Conservation (phyloP, 805 yeast species). For the Sugiyamaella lignohabitans region DNA sequence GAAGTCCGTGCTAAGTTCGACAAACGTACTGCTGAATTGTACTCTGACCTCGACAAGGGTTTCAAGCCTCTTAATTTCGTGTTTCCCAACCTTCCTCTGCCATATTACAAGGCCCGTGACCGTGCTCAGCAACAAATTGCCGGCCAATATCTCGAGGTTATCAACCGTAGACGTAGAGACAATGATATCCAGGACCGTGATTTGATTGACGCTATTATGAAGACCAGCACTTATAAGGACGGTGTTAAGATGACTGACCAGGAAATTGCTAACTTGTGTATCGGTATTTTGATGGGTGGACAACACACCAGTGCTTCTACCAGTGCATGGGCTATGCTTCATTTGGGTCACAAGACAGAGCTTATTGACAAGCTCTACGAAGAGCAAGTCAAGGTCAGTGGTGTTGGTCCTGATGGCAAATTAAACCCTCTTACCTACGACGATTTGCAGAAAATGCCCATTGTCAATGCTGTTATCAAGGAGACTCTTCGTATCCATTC, state of each 20-base stretch:
- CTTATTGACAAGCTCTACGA: slow-evolving; percentile 73
- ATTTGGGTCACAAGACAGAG: slow-evolving; percentile 80
- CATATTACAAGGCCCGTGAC: slow-evolving; percentile 79
- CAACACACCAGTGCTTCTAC: slow-evolving; percentile 98
- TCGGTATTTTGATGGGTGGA: slow-evolving; percentile 98
- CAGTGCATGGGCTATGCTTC: slow-evolving; percentile 89
- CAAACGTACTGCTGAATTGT: slow-evolving; percentile 75
- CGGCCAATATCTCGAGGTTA: slow-evolving; percentile 71
- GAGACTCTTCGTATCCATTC: slow-evolving; percentile 94
- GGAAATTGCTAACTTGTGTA: slow-evolving; percentile 87
- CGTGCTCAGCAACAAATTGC: slow-evolving; percentile 79
- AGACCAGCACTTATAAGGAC: slow-evolving; percentile 79
- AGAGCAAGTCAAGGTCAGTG: slow-evolving; percentile 63
- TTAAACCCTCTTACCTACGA: slow-evolving; percentile 69
- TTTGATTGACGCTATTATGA: slow-evolving; percentile 81
- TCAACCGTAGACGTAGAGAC: slow-evolving; percentile 61
- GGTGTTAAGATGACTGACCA: slow-evolving; percentile 92
- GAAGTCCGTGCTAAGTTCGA: slow-evolving; percentile 82
- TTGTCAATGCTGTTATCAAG: slow-evolving; percentile 75
- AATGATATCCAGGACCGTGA: slow-evolving; percentile 82
- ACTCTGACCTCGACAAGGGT: slow-evolving; percentile 91
- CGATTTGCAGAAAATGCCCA: slow-evolving; percentile 70
- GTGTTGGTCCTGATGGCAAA: slow-evolving; percentile 27
- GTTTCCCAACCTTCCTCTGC: slow-evolving; percentile 88
- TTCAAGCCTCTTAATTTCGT: slow-evolving; percentile 95